These are phyloP conservation scores for Penicillium paneum DNA, from an alignment of 2,329 filamentous ascomycete species.

Conservation along the genomic window DNA sequence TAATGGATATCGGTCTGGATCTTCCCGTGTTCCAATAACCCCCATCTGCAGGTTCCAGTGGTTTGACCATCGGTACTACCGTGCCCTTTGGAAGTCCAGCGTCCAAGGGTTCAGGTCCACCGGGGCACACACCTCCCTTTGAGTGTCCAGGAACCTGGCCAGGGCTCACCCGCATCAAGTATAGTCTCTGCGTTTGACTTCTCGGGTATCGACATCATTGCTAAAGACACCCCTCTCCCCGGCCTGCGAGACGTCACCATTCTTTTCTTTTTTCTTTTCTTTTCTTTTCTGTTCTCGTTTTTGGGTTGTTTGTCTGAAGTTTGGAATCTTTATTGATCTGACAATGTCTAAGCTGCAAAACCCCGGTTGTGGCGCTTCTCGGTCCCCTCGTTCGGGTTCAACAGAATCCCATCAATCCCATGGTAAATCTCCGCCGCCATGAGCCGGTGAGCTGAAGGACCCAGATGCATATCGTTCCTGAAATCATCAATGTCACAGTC, in stretches of 20 bases:
- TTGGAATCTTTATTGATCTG: neutral
- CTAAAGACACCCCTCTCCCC: neutral
- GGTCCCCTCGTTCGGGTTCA: constrained; percentile 13
- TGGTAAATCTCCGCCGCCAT: constrained; percentile 39
- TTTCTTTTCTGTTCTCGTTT: constrained; percentile 7
- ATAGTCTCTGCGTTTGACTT: constrained; percentile 11
- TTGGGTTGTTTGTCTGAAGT: constrained; percentile 4
- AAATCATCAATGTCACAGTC: constrained; percentile 2
- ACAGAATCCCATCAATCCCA: constrained; percentile 34
- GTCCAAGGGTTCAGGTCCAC: neutral
- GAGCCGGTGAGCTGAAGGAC: constrained; percentile 37
- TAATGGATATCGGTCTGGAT: neutral
- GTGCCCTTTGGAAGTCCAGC: constrained; percentile 4
- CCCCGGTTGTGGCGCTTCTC: constrained; percentile 19
- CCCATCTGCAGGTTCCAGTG: neutral
- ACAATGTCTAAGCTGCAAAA: constrained; percentile 25
- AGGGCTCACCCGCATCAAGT: constrained; percentile 15
- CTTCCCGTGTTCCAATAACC: neutral
- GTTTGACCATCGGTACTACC: constrained; percentile 15
- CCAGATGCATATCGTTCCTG: constrained; percentile 44
- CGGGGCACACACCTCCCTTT: neutral
- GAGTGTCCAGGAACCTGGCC: constrained; percentile 11
- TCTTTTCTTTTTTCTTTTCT: neutral
- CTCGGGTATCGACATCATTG: constrained; percentile 13
- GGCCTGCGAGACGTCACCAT: constrained; percentile 6